These are phyloP conservation scores for Yamadazyma triangularis DNA, from an alignment of 1,139 yeast species.

Conservation along the genomic window DNA sequence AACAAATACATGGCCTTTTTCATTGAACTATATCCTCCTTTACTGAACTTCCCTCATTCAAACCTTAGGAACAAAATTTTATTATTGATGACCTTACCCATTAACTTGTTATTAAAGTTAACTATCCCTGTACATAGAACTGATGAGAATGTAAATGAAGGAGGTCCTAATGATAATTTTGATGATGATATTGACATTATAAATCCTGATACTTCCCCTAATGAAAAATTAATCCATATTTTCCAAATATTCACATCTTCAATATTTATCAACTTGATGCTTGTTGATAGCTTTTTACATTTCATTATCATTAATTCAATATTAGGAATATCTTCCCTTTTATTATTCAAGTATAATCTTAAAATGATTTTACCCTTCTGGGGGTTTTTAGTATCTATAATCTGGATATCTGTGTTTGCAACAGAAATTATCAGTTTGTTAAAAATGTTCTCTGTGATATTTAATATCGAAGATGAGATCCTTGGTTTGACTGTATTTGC, in stretches of 20 bases:
- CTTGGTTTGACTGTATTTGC: slow-evolving; percentile 87
- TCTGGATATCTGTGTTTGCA: slow-evolving; percentile 76
- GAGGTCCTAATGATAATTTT: too few relatives aligned
- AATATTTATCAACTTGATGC: not conserved
- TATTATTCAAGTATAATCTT: slow-evolving; percentile 4
- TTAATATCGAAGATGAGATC: slow-evolving; percentile 70
- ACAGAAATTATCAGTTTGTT: slow-evolving; percentile 69
- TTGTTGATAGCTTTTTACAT: not conserved
- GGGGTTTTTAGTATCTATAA: slow-evolving; percentile 67
- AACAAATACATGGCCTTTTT: not conserved
- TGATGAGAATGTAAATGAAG: not conserved
- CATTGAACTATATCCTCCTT: not conserved
- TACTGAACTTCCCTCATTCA: not conserved
- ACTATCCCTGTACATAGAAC: not conserved
- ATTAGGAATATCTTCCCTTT: not conserved
- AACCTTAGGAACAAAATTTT: not conserved
- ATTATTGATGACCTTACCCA: not conserved
- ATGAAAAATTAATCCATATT: not conserved
- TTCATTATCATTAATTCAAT: not conserved
- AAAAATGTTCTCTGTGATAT: slow-evolving; percentile 57
- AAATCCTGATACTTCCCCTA: not conserved
- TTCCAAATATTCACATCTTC: not conserved
- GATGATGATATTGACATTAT: too few relatives aligned
- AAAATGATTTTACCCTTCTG: slow-evolving; percentile 23
- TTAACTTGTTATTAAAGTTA: too few relatives aligned